Evolutionary conservation across 2,329 filamentous ascomycete genomes (phyloP).

Genomic region (Fusarium liriodendri): DNA sequence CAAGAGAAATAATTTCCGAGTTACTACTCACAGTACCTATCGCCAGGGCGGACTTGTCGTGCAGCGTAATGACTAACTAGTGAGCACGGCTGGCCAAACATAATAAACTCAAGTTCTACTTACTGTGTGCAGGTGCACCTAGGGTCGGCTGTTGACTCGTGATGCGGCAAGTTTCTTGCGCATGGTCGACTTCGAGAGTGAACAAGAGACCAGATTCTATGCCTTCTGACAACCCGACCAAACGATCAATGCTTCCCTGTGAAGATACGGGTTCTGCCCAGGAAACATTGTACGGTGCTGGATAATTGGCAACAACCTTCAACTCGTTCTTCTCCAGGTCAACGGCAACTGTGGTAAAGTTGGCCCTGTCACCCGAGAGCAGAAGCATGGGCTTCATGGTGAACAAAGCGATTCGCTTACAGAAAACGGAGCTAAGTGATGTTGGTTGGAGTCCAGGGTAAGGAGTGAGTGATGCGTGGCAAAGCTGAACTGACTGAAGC

Average conservation of each 20-base stretch:
- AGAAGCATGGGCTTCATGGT: background rate
- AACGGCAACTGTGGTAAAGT: background rate
- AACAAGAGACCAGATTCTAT: background rate
- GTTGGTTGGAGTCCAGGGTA: background rate
- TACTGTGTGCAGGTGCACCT: constrained; percentile 5
- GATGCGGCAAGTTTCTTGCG: background rate
- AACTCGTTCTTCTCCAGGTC: background rate
- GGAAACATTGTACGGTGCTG: constrained; percentile 2
- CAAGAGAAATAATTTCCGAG: background rate
- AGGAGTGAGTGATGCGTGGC: background rate
- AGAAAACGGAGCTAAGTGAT: background rate
- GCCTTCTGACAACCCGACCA: constrained; percentile 2
- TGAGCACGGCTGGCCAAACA: background rate
- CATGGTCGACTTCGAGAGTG: constrained; percentile 1
- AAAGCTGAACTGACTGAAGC: background rate
- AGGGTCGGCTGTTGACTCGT: constrained; percentile 1
- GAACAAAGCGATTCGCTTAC: background rate
- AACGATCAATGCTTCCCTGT: background rate
- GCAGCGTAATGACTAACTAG: background rate
- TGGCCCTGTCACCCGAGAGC: background rate
- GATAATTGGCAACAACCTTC: background rate
- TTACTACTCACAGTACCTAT: background rate
- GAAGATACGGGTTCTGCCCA: constrained; percentile 1
- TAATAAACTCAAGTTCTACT: background rate
- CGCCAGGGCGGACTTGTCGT: background rate